Evolutionary conservation across 2,329 filamentous ascomycete genomes (phyloP).

Genomic region (Helotiales sp.): DNA sequence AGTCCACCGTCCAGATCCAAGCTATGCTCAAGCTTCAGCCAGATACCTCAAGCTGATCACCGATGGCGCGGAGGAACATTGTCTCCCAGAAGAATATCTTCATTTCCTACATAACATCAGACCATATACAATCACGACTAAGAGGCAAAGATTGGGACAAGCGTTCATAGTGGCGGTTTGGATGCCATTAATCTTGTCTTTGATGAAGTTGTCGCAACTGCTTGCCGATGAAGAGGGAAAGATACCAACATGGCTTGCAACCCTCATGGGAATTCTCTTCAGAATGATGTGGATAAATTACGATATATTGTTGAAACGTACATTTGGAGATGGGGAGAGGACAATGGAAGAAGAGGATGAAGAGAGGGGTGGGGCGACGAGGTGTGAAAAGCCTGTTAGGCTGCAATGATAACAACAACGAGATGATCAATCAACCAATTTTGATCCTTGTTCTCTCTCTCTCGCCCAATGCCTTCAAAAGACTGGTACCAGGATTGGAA

Average conservation of each 20-base stretch:
- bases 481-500: no score
- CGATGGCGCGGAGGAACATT: slow-evolving; percentile 76
- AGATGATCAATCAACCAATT: background rate
- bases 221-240: slow-evolving; percentile 66
- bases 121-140: slow-evolving; percentile 69
- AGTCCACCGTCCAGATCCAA: slow-evolving; percentile 59
- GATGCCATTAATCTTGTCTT: slow-evolving; percentile 55
- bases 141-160: slow-evolving; percentile 65
- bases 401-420: background rate
- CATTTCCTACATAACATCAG: slow-evolving; percentile 68
- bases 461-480: no score
- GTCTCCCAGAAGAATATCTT: slow-evolving; percentile 77
- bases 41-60: slow-evolving; percentile 82
- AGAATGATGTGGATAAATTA: slow-evolving; percentile 63
- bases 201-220: slow-evolving; percentile 49
- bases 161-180: slow-evolving; percentile 61
- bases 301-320: slow-evolving; percentile 59
- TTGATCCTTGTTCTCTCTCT: background rate
- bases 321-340: slow-evolving; percentile 87
- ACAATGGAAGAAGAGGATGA: slow-evolving; percentile 38
- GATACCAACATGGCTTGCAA: slow-evolving; percentile 66
- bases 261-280: slow-evolving; percentile 52
- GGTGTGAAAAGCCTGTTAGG: slow-evolving; percentile 10
- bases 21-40: slow-evolving; percentile 78
- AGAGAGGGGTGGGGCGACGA: slow-evolving; percentile 4